Percentiles rank a stretch among this genome's conserved stretches.
Conservation (phyloP, 2,329 filamentous ascomycete species). For the Verticillium klebahnii region DNA sequence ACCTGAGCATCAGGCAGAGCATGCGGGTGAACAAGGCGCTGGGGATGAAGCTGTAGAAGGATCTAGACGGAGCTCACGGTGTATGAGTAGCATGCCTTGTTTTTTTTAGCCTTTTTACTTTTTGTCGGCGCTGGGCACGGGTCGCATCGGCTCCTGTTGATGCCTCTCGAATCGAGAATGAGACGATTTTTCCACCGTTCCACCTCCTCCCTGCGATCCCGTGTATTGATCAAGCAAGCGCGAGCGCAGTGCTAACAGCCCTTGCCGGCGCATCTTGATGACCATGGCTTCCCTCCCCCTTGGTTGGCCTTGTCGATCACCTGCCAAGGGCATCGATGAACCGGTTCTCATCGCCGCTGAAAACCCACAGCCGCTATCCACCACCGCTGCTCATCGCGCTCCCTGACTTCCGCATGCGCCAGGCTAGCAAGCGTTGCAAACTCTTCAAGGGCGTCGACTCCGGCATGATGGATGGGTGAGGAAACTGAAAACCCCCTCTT, state of each 20-base stretch:
- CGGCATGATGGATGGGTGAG: not conserved
- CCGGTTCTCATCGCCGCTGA: not conserved
- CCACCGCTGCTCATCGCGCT: no score
- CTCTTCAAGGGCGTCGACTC: not conserved
- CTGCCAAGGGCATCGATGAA: not conserved
- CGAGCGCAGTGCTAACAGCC: not conserved
- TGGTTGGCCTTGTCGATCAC: not conserved
- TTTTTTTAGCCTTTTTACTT: constrained; percentile 5
- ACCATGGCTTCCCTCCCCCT: not conserved
- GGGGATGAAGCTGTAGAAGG: constrained; percentile 84
- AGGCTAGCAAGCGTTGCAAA: not conserved
- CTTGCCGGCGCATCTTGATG: not conserved
- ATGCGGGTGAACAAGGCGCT: constrained; percentile 83
- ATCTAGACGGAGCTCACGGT: not conserved
- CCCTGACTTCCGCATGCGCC: not conserved
- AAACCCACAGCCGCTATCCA: not conserved
- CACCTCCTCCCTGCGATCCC: no score
- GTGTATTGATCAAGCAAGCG: not conserved
- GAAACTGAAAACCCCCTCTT: not conserved
- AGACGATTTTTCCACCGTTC: not conserved
- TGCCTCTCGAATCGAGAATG: not conserved
- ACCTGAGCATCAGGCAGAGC: constrained; percentile 88
- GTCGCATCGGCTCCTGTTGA: not conserved
- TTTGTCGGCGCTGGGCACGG: constrained; percentile 7
- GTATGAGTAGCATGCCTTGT: constrained; percentile 9